Evolutionary conservation across 805 yeast species (phyloP).

Genomic region (Pichia gijzeniarum): DNA sequence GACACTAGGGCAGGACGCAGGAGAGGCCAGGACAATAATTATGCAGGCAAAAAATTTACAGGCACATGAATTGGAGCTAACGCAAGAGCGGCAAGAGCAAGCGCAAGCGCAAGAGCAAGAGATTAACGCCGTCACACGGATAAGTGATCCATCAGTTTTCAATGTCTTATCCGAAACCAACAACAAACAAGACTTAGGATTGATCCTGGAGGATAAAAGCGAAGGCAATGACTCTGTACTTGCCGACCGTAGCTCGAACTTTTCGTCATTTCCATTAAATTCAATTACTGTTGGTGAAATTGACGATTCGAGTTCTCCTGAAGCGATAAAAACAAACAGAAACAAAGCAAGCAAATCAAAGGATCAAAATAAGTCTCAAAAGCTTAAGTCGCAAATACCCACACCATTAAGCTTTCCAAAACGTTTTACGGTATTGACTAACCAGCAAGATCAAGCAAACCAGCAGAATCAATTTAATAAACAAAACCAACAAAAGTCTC

Average conservation of each 20-base stretch:
- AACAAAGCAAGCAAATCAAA: neutral
- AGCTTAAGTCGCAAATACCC: neutral
- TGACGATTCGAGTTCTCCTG: neutral
- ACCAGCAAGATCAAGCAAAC: neutral
- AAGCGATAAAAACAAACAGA: neutral
- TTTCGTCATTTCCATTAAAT: no score
- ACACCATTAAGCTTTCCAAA: conserved; percentile 3
- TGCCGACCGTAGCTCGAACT: no score
- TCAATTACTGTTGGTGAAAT: neutral
- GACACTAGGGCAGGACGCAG: no score
- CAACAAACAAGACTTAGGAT: no score
- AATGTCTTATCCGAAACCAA: neutral
- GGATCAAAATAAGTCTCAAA: neutral
- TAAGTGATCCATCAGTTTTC: conserved; percentile 1
- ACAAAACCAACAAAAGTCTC: no score
- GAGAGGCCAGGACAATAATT: no score
- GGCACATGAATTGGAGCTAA: no score
- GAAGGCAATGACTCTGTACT: no score
- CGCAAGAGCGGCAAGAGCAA: no score
- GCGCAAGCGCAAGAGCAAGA: neutral
- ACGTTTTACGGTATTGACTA: neutral
- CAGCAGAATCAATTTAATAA: neutral
- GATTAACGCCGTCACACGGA: neutral
- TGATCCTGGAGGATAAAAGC: no score
- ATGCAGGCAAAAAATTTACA: no score